These are phyloP conservation scores for Boletus fagicola DNA, from an alignment of 768 basidiomycete species.

Conservation along the genomic window DNA sequence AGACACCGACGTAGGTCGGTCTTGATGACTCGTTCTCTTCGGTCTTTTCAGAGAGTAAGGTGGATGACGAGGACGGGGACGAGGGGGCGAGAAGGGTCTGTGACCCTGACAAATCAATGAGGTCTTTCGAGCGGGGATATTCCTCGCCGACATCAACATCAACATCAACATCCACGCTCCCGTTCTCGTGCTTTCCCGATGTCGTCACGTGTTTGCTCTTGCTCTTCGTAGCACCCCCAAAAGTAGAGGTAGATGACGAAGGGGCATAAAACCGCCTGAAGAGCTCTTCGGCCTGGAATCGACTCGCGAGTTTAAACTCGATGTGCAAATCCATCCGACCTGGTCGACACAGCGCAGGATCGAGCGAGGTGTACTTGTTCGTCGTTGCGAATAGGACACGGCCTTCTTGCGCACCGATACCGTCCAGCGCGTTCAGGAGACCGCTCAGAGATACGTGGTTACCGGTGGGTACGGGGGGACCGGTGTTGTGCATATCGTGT, in stretches of 20 bases:
- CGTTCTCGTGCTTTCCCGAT: not conserved
- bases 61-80: not conserved
- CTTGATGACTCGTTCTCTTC: not conserved
- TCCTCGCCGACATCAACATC: not conserved
- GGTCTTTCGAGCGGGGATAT: not conserved
- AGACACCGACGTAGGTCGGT: conserved; percentile 13
- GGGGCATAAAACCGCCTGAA: conserved; percentile 70
- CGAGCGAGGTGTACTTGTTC: conserved; percentile 67
- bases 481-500: conserved; percentile 12
- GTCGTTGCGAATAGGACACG: conserved; percentile 78
- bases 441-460: conserved; percentile 65
- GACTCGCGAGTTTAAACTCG: conserved; percentile 73
- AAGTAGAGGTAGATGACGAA: not conserved
- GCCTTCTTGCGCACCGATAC: conserved; percentile 78
- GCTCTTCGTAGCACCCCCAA: not conserved
- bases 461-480: conserved; percentile 12
- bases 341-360: conserved; percentile 71
- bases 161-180: not conserved
- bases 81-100: not conserved
- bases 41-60: conserved; percentile 18
- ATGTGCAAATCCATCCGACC: conserved; percentile 81
- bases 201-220: not conserved
- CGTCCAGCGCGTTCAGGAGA: conserved; percentile 76
- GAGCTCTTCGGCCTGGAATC: conserved; percentile 62
- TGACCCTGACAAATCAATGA: conserved; percentile 20